A percentile compares a stretch with the other conserved stretches of the same genome.
Conservation (phyloP, 1,284 basidiomycete species). For the Ustilago crameri region DNA sequence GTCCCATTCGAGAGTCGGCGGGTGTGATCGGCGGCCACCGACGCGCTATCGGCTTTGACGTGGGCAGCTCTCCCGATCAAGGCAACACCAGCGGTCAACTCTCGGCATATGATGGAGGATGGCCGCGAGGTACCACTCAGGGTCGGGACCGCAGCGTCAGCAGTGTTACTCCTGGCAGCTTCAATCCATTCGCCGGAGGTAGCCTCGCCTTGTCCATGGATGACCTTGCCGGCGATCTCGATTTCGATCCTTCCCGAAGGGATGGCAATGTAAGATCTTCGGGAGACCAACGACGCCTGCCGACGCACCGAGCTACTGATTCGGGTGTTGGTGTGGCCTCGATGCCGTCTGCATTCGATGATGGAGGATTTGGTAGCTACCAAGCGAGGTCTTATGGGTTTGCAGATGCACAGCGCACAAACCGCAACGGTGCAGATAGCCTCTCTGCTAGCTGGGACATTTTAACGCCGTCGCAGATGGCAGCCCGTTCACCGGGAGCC, state of each 20-base stretch:
- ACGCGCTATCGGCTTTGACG: conserved; percentile 56
- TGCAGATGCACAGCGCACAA: conserved; percentile 8
- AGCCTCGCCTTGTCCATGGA: conserved; percentile 55
- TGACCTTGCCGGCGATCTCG: conserved; percentile 49
- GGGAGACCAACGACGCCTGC: conserved; percentile 10
- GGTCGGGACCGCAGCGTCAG: conserved; percentile 35
- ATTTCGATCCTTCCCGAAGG: conserved; percentile 17
- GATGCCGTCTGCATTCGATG: conserved; percentile 47
- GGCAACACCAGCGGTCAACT: background rate
- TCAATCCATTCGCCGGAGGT: conserved; percentile 45
- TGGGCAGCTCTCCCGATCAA: conserved; percentile 3
- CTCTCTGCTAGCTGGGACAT: conserved; percentile 51
- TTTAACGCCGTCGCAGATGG: conserved; percentile 31
- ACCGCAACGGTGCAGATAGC: conserved; percentile 30
- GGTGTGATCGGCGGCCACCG: conserved; percentile 48
- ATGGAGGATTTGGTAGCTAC: conserved; percentile 21
- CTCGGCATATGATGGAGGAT: conserved; percentile 3
- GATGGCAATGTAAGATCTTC: background rate
- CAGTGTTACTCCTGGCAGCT: conserved; percentile 23
- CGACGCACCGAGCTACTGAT: conserved; percentile 25
- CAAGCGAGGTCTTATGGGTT: conserved; percentile 16
- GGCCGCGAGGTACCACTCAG: conserved; percentile 20
- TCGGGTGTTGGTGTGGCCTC: conserved; percentile 46
- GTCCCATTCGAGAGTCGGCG: conserved; percentile 18
- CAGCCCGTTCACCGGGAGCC: conserved; percentile 16